Evolutionary conservation across 2,329 filamentous ascomycete species (phyloP).

Genomic region (Fusarium nanum): DNA sequence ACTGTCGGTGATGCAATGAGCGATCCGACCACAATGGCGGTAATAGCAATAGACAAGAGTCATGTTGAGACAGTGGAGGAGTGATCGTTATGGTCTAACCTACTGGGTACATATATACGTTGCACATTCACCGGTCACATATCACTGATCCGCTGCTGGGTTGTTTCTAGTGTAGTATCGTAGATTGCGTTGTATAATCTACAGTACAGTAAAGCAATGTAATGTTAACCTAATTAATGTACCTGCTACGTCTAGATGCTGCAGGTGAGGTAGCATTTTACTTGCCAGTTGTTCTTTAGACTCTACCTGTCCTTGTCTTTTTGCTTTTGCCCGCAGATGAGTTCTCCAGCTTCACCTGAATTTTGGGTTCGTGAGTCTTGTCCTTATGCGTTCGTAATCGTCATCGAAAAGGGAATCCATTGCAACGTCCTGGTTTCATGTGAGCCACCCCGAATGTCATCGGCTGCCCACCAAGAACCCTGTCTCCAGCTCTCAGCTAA

Average conservation of each 20-base stretch:
- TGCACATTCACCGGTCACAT: neutral
- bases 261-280: neutral
- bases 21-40: neutral
- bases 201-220: neutral
- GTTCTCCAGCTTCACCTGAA: neutral
- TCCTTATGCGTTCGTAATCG: constrained; percentile 29
- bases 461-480: constrained; percentile 30
- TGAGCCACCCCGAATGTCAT: constrained; percentile 39
- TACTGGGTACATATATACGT: neutral
- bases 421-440: constrained; percentile 35
- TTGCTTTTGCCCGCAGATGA: neutral
- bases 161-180: neutral
- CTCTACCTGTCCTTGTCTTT: neutral
- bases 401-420: constrained; percentile 20
- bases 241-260: neutral
- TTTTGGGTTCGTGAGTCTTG: constrained; percentile 12
- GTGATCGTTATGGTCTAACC: neutral
- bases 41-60: neutral
- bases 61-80: neutral
- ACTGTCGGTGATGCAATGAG: constrained; percentile 3
- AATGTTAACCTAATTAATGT: neutral
- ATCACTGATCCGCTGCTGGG: neutral
- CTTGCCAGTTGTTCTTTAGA: neutral
- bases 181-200: neutral
- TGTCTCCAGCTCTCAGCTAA: constrained; percentile 37